Base-by-base conservation (phyloP, 345 rosid genomes). In the Eucalyptus curtisii region DNA sequence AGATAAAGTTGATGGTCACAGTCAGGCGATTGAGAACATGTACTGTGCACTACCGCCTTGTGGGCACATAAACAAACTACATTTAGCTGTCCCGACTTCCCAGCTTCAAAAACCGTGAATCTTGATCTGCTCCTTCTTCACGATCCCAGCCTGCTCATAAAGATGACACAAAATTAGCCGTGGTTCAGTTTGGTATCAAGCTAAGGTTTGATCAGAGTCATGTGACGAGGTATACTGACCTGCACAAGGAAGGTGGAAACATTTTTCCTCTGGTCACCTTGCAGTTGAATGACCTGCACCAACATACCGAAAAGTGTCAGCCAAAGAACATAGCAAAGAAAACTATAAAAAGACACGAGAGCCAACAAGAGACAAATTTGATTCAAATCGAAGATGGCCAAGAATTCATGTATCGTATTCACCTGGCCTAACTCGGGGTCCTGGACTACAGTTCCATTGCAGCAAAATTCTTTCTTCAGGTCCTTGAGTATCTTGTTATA, bases 381-480 rank as follows among this genome's bases (percentile, higher is more conserved):
- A 55, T 10, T 57, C 33, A 9, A 59, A 79, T 14, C 13, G 33
- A 31, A 52, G 42, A 24, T 37, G 47, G 66, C 88, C n/a, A 37
- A 76, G 82, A 76, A 40, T 76, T 25, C 84, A 76, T 2, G 45
- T 76, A 20, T 76, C 47, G 14, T 76, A 76, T 76, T 76, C 84
- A 96, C 98, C 97, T 96, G 96, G 87, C 98, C 98, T 89, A 95
- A 90, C 90, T 96, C 97, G 53, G 96, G 91, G 91, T 96, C 98
- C 92, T 95, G 95, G 44, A 96, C 98, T 22, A 96, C 98, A 13
- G 97, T 96, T 45, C 98, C 98, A 93, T 94, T 94, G 89, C 95
- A 94, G 93, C 95, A 94, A 89, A 94, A 93, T 88, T 93, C 94
- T 87, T 94, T 96, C 95, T 96, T 96, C 85, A 96, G 95, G 92